Conservation (phyloP, 2,329 filamentous ascomycete genomes). For the Nigrograna mackinnonii region DNA sequence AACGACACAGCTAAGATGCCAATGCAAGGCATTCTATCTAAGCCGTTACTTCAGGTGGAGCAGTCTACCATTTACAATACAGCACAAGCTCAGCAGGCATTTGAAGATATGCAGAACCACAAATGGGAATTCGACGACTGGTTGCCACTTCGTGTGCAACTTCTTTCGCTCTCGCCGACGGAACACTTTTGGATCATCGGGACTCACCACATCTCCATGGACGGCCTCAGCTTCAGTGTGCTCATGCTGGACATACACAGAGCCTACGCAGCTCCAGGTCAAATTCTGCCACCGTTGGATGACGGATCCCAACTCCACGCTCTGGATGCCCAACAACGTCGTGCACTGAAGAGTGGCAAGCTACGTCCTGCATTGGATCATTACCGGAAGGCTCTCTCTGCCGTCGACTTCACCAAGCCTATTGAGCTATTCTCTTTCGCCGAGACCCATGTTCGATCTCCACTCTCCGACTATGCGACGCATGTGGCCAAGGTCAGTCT, state of each 20-base stretch:
- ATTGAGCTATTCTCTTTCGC: conserved; percentile 7
- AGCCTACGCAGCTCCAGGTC: conserved; percentile 47
- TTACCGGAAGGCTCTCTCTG: conserved; percentile 7
- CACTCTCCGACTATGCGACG: conserved; percentile 2
- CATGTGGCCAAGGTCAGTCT: conserved; percentile 2
- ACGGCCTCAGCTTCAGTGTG: conserved; percentile 50
- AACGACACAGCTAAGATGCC: conserved; percentile 15
- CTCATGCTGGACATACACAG: conserved; percentile 51
- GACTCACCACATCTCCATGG: conserved; percentile 56
- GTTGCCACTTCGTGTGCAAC: conserved; percentile 33
- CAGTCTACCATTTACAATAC: conserved; percentile 23
- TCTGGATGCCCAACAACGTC: conserved; percentile 5
- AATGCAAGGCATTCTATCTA: conserved; percentile 17
- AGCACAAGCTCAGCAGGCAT: conserved; percentile 6
- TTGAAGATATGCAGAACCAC: conserved; percentile 30
- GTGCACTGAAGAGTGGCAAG: conserved; percentile 2
- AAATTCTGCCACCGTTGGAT: too few species aligned
- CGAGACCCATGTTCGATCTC: conserved; percentile 1
- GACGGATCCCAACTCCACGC: conserved; percentile 14
- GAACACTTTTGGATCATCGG: conserved; percentile 48
- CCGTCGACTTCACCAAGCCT: conserved; percentile 4
- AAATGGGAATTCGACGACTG: conserved; percentile 45
- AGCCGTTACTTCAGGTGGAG: conserved; percentile 8
- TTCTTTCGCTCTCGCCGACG: conserved; percentile 38
- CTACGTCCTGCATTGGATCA: conserved; percentile 5